These are phyloP conservation scores for Scedosporium minutisporum DNA, from an alignment of 2,329 filamentous ascomycete genomes.

Conservation along the genomic window DNA sequence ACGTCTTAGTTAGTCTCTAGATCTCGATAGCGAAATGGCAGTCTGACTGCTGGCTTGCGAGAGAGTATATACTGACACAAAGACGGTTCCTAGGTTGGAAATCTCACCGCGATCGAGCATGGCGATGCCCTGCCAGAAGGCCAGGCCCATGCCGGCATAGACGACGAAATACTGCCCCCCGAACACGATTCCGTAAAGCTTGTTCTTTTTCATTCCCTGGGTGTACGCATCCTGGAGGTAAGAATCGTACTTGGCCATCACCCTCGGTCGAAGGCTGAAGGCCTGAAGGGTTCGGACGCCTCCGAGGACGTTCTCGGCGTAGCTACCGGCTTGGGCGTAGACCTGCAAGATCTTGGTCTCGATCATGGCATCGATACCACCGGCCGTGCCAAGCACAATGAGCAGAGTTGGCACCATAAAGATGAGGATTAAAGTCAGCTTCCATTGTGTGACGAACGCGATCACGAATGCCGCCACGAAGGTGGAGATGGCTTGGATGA, in stretches of 20 bases:
- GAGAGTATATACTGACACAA: constrained; percentile 25
- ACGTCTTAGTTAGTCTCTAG: not conserved
- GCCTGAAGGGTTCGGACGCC: constrained; percentile 40
- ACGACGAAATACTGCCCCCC: constrained; percentile 36
- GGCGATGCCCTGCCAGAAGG: constrained; percentile 41
- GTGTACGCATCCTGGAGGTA: constrained; percentile 29
- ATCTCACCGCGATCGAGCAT: constrained; percentile 37
- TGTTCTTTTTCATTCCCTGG: constrained; percentile 33
- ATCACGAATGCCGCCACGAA: constrained; percentile 30
- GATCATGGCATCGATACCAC: constrained; percentile 28
- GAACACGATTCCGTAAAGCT: constrained; percentile 32
- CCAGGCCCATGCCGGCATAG: constrained; percentile 36
- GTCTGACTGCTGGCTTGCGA: not conserved
- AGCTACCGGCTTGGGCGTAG: constrained; percentile 29
- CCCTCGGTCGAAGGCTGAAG: constrained; percentile 36
- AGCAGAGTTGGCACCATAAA: constrained; percentile 34
- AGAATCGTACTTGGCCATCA: constrained; percentile 29
- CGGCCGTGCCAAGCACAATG: constrained; percentile 26
- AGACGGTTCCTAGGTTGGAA: constrained; percentile 31
- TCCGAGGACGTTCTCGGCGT: constrained; percentile 40
- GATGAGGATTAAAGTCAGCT: constrained; percentile 32
- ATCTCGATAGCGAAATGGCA: not conserved
- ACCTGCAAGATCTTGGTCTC: constrained; percentile 34
- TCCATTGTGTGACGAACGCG: constrained; percentile 30
- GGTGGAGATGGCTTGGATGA: constrained; percentile 30